These are phyloP conservation scores for Theobroma cacao DNA, from an alignment of 345 rosid genomes.

Conservation along the genomic window DNA sequence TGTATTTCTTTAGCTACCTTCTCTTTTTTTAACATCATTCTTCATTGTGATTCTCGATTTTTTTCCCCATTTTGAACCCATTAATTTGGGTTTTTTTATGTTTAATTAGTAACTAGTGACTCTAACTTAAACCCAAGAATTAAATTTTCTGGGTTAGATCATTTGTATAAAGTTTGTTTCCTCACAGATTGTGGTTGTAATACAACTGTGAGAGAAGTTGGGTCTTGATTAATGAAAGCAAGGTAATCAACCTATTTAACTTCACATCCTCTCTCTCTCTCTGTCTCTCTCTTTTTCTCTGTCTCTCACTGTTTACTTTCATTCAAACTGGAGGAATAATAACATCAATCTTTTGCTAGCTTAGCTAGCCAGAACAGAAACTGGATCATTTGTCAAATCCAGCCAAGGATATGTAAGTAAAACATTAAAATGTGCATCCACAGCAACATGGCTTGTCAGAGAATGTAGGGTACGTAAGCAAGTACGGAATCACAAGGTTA, in stretches of 20 bases:
- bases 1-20: conserved; percentile 1
- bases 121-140: conserved; percentile 37
- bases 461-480: conserved; percentile 50
- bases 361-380: not conserved
- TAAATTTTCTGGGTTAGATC: conserved; percentile 32
- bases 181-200: conserved; percentile 41
- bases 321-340: not conserved
- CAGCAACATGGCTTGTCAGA: conserved; percentile 40
- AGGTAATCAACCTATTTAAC: not conserved
- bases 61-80: conserved; percentile 10
- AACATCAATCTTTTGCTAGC: not conserved
- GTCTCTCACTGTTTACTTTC: not conserved
- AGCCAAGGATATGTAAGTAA: not conserved
- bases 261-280: not conserved
- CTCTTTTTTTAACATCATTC: conserved; percentile 42
- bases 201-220: conserved; percentile 56
- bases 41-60: conserved; percentile 11
- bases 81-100: conserved; percentile 35
- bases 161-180: conserved; percentile 50
- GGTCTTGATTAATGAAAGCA: conserved; percentile 25
- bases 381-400: conserved; percentile 19
- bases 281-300: not conserved
- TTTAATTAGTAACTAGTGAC: conserved; percentile 18
- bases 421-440: not conserved
- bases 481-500: conserved; percentile 38